Percentiles rank a stretch among this genome's conserved stretches.
phyloP scores from a whole-genome alignment of 345 rosid genomes.

The Bretschneidera sinensis region DNA sequence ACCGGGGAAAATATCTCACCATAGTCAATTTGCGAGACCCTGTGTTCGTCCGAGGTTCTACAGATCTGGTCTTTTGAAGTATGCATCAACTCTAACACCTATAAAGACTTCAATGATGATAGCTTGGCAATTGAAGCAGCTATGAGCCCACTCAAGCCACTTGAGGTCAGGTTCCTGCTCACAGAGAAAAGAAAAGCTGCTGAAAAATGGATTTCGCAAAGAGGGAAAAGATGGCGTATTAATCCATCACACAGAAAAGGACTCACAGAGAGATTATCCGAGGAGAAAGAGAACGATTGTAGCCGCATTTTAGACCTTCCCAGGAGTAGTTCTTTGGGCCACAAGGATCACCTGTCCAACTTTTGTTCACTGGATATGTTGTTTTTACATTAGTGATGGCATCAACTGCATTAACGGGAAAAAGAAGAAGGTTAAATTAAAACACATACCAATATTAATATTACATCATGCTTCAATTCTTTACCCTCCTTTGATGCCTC shows the following conservation, averaged over 20 bases:
- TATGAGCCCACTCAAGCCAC: conserved; percentile 41
- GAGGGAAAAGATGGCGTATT: no score
- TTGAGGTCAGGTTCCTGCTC: conserved; percentile 48
- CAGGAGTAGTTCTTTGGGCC: conserved; percentile 37
- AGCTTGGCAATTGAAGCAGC: conserved; percentile 32
- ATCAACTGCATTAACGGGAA: conserved; percentile 23
- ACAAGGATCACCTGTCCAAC: conserved; percentile 64
- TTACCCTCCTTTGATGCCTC: no score
- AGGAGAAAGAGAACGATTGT: conserved; percentile 12
- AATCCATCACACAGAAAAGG: not conserved
- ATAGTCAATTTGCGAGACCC: no score
- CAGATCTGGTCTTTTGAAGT: no score
- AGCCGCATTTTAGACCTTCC: conserved; percentile 48
- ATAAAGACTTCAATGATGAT: conserved; percentile 36
- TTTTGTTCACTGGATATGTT: conserved; percentile 28
- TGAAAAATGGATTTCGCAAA: no score
- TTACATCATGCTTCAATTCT: no score
- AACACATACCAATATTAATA: no score
- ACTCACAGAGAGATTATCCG: conserved; percentile 48
- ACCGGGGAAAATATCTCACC: no score
- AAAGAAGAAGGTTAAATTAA: no score
- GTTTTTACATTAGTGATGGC: conserved; percentile 32
- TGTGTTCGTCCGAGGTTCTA: no score
- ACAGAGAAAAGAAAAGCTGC: conserved; percentile 3
- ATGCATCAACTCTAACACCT: no score